Evolutionary conservation across 768 basidiomycete species (phyloP), one percentile per base, ranked within the genome.

Genomic region (Mycena rosella): DNA sequence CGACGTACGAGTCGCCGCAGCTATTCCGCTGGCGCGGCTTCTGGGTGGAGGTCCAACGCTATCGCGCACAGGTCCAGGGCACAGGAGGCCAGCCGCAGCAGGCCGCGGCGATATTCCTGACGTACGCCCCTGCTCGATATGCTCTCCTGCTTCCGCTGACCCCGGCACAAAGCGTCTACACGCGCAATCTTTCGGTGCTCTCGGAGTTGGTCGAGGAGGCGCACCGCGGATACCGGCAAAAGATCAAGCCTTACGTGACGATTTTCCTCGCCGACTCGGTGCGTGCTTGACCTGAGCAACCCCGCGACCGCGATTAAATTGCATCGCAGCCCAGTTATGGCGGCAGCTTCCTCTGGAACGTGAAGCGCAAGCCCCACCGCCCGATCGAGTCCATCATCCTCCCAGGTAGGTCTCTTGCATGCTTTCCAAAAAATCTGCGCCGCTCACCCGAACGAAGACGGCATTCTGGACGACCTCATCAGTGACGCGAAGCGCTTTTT

Each of bases 401-500:
- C 5, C 69, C 64, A 40, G 68, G 68, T 70, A 29, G 1, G 20
- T 5, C 32, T 42, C 56, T 26, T 18, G 32, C 6, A 20, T 36
- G 45, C 3, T 60, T 11, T 17, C 24, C 10, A 47, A n/a, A 5
- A 7, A 20, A 9, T 5, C n/a, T n/a, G n/a, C n/a, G 9, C 38
- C 36, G 29, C 47, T 49, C 26, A 62, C 38, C 82, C 71, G 60
- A 85, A 85, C 3, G 80, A 81, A 29, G 81, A 83, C 29, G 85
- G 86, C 13, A 77, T 86, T 8, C 76, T 86, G 7, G 80, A 85
- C 2, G 82, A 81, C 10, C 75, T 90, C 7, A 77, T 89, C 15
- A 75, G 79, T 45, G 88, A 90, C 65, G 85, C 85, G 5, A 80
- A 78, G 32, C 87, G 88, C 59, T 90, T 89, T 69, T 74, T 89